phyloP scores from a whole-genome alignment of 1,284 basidiomycete species.

The Heterobasidion irregulare region DNA sequence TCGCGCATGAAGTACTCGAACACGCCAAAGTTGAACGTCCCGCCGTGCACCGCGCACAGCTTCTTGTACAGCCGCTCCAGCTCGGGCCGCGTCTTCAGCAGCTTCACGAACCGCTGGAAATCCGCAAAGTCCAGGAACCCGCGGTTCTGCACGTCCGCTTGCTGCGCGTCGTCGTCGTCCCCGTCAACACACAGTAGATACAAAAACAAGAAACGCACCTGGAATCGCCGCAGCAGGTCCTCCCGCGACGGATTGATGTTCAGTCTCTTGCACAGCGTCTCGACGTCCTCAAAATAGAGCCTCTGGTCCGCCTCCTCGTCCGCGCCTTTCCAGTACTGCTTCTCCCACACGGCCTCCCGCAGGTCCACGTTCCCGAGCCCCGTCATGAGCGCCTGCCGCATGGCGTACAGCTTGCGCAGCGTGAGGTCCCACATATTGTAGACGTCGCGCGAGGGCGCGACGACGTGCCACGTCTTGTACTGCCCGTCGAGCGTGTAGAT shows the following conservation, averaged over 20 bases:
- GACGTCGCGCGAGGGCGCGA: conserved; percentile 67
- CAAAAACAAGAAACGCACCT: too few species aligned
- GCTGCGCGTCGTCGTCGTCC: conserved; percentile 26
- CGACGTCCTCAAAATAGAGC: conserved; percentile 67
- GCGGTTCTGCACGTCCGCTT: conserved; percentile 59
- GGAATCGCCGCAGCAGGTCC: conserved; percentile 61
- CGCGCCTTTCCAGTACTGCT: conserved; percentile 74
- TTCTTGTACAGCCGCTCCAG: conserved; percentile 61
- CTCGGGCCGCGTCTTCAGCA: conserved; percentile 80
- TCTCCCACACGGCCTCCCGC: conserved; percentile 72
- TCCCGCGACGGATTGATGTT: conserved; percentile 62
- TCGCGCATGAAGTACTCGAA: conserved; percentile 66
- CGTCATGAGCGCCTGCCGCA: conserved; percentile 62
- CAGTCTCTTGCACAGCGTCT: conserved; percentile 67
- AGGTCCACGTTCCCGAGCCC: conserved; percentile 57
- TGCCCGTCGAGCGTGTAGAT: conserved; percentile 68
- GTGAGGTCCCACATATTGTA: conserved; percentile 65
- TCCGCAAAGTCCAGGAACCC: conserved; percentile 76
- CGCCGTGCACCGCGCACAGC: conserved; percentile 30
- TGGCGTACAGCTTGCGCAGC: conserved; percentile 47
- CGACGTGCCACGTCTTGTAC: conserved; percentile 90
- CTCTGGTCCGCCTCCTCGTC: conserved; percentile 57
- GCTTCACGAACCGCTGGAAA: conserved; percentile 82
- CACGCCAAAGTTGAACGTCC: conserved; percentile 40
- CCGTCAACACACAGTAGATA: too few species aligned